These are phyloP conservation scores for Trametes polyzona DNA, from an alignment of 1,284 basidiomycete genomes.

Conservation along the genomic window DNA sequence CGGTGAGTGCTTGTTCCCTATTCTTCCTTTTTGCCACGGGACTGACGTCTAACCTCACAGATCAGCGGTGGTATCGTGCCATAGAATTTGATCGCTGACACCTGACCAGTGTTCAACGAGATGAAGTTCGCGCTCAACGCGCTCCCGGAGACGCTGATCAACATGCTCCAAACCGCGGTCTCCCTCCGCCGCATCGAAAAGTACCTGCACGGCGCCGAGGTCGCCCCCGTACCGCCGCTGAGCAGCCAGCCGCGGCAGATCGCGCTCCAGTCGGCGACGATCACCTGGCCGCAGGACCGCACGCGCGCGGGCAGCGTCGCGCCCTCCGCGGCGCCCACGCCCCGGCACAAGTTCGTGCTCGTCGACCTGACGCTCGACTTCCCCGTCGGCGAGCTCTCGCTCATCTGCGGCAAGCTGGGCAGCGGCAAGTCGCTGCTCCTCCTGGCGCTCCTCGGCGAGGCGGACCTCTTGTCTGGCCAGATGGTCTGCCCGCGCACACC, in stretches of 20 bases:
- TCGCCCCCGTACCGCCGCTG: constrained; percentile 60
- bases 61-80: constrained; percentile 48
- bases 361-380: constrained; percentile 80
- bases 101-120: constrained; percentile 76
- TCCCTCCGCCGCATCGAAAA: constrained; percentile 91
- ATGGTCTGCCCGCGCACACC: constrained; percentile 82
- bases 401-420: constrained; percentile 84
- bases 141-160: constrained; percentile 89
- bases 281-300: constrained; percentile 88
- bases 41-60: constrained; percentile 31
- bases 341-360: constrained; percentile 78
- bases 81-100: background rate
- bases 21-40: background rate
- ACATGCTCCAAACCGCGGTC: constrained; percentile 83
- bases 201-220: constrained; percentile 77
- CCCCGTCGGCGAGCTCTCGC: constrained; percentile 77
- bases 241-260: constrained; percentile 61
- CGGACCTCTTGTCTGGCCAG: constrained; percentile 84
- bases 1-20: constrained; percentile 48
- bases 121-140: constrained; percentile 85
- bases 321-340: constrained; percentile 70
- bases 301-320: constrained; percentile 47
- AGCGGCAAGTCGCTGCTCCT: constrained; percentile 86
- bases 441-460: constrained; percentile 89
- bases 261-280: constrained; percentile 79